A percentile compares a stretch with the other conserved stretches of the same genome.
Conservation (phyloP, 176 grass and related monocot species). For the Oryza punctata region DNA sequence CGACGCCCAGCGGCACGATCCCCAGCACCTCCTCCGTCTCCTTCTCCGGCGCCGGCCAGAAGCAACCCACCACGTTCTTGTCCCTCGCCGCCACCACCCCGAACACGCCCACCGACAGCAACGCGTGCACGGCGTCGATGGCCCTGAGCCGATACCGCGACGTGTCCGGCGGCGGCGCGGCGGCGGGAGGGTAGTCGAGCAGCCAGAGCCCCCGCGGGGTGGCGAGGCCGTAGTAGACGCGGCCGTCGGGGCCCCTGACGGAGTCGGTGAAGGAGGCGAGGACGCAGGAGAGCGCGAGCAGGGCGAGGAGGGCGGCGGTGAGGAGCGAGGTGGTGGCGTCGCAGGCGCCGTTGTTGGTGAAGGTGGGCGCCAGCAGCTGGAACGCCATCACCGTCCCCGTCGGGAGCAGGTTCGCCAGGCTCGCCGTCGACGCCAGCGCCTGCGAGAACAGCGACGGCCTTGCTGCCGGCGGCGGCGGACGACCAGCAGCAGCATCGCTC, state of each 20-base stretch:
- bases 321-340: slow-evolving; percentile 52
- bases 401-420: slow-evolving; percentile 75
- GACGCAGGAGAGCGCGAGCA: slow-evolving; percentile 57
- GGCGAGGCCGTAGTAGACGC: slow-evolving; percentile 75
- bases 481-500: background rate
- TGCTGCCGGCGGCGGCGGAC: background rate
- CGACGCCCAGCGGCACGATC: slow-evolving; percentile 64
- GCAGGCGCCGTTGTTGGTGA: slow-evolving; percentile 85
- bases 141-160: slow-evolving; percentile 41
- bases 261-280: slow-evolving; percentile 84
- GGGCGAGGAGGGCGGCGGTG: slow-evolving; percentile 45
- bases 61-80: slow-evolving; percentile 58
- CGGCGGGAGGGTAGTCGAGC: slow-evolving; percentile 49
- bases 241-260: slow-evolving; percentile 36
- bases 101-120: slow-evolving; percentile 71
- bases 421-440: slow-evolving; percentile 61
- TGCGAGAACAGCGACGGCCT: slow-evolving; percentile 37
- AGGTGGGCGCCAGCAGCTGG: slow-evolving; percentile 70
- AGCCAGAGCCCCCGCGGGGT: slow-evolving; percentile 71
- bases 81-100: slow-evolving; percentile 64
- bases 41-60: slow-evolving; percentile 42
- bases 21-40: slow-evolving; percentile 56
- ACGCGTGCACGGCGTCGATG: slow-evolving; percentile 72
- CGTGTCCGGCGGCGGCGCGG: slow-evolving; percentile 5
- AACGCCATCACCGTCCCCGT: slow-evolving; percentile 88